phyloP scores from a whole-genome alignment of 768 basidiomycete species.

The Tricholoma flavovirens region DNA sequence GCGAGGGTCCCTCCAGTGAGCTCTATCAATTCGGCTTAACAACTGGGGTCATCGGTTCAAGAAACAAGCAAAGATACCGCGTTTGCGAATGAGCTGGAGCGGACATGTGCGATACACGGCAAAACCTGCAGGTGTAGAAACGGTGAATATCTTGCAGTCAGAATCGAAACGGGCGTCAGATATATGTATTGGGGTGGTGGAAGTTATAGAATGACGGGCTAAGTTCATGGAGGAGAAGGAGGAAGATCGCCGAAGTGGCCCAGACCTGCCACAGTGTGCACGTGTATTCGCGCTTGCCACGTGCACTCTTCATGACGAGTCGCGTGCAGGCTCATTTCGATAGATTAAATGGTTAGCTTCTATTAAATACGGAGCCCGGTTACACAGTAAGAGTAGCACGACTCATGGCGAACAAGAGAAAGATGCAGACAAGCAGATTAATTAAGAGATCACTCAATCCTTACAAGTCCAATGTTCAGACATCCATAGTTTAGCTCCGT shows the following conservation, averaged over 20 bases:
- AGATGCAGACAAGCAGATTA: slow-evolving; percentile 4
- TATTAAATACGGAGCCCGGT: slow-evolving; percentile 7
- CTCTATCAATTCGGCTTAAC: slow-evolving; percentile 38
- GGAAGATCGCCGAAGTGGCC: slow-evolving; percentile 1
- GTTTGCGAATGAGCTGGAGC: slow-evolving; percentile 71
- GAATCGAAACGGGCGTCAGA: slow-evolving; percentile 75
- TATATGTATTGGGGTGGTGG: slow-evolving; percentile 69
- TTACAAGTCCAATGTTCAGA: slow-evolving; percentile 2
- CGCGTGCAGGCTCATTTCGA: not conserved
- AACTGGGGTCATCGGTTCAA: not conserved
- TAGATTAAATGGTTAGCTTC: not conserved
- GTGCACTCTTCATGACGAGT: not conserved
- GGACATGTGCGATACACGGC: slow-evolving; percentile 77
- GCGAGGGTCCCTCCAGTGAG: slow-evolving; percentile 74
- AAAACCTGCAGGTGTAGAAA: slow-evolving; percentile 74
- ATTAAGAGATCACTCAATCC: slow-evolving; percentile 2
- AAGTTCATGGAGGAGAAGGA: slow-evolving; percentile 62
- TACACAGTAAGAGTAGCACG: not conserved
- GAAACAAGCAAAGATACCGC: slow-evolving; percentile 45
- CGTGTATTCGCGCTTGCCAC: not conserved
- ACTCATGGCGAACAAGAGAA: slow-evolving; percentile 1
- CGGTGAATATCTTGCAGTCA: slow-evolving; percentile 77
- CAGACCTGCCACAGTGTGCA: not conserved
- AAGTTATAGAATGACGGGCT: slow-evolving; percentile 76
- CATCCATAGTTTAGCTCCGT: slow-evolving; percentile 1